Conservation (phyloP, 768 basidiomycete species). For the Boletus pseudopeckii region DNA sequence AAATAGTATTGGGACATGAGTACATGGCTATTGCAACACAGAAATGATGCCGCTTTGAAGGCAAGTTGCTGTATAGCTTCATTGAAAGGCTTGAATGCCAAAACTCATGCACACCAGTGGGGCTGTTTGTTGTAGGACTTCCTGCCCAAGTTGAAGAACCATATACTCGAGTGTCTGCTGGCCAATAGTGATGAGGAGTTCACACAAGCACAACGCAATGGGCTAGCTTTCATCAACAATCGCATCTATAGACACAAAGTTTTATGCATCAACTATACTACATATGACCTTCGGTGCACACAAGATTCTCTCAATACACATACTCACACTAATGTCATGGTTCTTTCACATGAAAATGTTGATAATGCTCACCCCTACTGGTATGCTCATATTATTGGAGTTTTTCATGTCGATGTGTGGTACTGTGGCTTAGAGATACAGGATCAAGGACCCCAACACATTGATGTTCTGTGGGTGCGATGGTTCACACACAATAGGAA, state of each 20-base stretch:
- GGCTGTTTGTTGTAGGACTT: not conserved
- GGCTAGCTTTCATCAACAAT: not conserved
- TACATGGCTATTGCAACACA: not conserved
- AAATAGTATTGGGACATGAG: not conserved
- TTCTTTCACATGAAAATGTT: conserved; percentile 27
- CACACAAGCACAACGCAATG: too few species aligned
- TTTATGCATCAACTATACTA: conserved; percentile 29
- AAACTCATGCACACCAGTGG: too few species aligned
- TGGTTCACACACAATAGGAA: not conserved
- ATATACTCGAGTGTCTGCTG: not conserved
- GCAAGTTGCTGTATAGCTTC: not conserved
- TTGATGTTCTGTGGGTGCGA: conserved; percentile 1
- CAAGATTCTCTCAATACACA: conserved; percentile 42
- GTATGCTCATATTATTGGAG: conserved; percentile 25
- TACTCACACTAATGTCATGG: conserved; percentile 38
- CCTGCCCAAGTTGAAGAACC: not conserved
- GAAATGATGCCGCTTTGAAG: not conserved
- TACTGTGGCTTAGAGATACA: not conserved
- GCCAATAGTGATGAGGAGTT: too few species aligned
- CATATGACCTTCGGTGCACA: conserved; percentile 21
- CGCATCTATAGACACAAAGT: conserved; percentile 23
- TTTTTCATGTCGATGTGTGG: conserved; percentile 1
- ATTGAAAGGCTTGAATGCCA: too few species aligned
- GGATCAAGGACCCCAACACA: not conserved
- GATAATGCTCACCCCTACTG: conserved; percentile 39